phyloP scores from a whole-genome alignment of 2,329 filamentous ascomycete species.

The Coniochaeta sp. region DNA sequence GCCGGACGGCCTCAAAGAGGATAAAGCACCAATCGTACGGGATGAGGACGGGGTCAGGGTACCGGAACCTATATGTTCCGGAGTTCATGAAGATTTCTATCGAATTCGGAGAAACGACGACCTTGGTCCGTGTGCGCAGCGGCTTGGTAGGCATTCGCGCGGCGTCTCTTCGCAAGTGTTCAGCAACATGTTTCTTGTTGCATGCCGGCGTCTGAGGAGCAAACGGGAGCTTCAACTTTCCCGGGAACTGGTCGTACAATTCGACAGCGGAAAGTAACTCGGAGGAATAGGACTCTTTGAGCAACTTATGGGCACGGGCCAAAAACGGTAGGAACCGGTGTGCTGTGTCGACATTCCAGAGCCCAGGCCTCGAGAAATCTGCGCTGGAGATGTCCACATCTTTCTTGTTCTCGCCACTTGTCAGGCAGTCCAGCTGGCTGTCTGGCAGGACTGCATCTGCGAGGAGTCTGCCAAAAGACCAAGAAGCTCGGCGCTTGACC shows the following conservation, averaged over 20 bases:
- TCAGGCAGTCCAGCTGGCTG: background rate
- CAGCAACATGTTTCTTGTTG: background rate
- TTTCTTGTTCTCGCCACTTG: background rate
- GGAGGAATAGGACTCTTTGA: background rate
- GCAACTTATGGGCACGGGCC: background rate
- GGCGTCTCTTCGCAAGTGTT: background rate
- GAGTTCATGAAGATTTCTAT: background rate
- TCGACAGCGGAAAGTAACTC: background rate
- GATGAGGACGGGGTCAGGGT: background rate
- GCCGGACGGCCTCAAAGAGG: background rate
- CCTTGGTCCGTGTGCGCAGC: background rate
- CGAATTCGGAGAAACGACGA: background rate
- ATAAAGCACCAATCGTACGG: background rate
- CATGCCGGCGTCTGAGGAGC: background rate
- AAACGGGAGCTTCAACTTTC: background rate
- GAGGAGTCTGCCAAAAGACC: background rate
- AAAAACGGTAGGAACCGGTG: background rate
- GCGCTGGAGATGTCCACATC: background rate
- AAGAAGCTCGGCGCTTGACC: background rate
- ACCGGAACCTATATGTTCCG: background rate
- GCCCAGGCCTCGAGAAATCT: background rate
- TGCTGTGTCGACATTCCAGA: background rate
- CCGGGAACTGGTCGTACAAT: background rate
- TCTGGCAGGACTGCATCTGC: background rate
- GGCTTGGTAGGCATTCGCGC: background rate